Evolutionary conservation across 2,329 filamentous ascomycete species (phyloP), one percentile per base, ranked within the genome.

Genomic region (Grosmannia clavigera): DNA sequence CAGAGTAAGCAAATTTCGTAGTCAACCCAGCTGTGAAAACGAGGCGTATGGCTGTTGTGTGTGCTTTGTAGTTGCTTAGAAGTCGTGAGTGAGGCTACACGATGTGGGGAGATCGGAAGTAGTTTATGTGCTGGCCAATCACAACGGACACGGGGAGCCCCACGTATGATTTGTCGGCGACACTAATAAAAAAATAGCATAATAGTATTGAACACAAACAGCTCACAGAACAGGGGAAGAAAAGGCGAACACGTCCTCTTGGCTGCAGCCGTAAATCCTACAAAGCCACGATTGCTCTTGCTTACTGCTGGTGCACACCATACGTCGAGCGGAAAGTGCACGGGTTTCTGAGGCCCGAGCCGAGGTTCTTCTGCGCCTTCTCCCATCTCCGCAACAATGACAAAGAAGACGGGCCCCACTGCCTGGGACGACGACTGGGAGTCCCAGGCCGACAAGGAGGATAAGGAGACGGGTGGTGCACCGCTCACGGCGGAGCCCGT

Each of bases 351-450:
- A 12, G 10, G 3, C 3, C 5, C 3, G 43, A 48, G 19, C 43
- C 38, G 38, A 40, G 38, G 16, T 4, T 40, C 33, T 40, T 3
- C 3, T 16, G 12, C 16, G 38, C 38, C 38, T 3, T 16, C 38
- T 40, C 14, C 3, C 38, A 16, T 40, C 22, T 14, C 14, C 29
- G 7, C 12, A 10, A 57, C 29, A 78, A 78, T 78, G 77, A 67
- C 69, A 66, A 76, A 75, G 74, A 77, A 66, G 55, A 5, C 40
- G 14, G 72, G 86, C 61, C 85, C 88, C 46, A 83, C 91, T 71
- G 92, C 90, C 25, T 96, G 92, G 92, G 90, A 92, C 40, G 81
- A 95, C 67, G 89, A 96, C 68, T 97, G 92, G 91, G 89, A 92
- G 70, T 74, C 77, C 6, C 81, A 87, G 69, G 90, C 88, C 61